Evolutionary conservation across 2,329 filamentous ascomycete species (phyloP).

Genomic region (Cladophialophora yegresii): DNA sequence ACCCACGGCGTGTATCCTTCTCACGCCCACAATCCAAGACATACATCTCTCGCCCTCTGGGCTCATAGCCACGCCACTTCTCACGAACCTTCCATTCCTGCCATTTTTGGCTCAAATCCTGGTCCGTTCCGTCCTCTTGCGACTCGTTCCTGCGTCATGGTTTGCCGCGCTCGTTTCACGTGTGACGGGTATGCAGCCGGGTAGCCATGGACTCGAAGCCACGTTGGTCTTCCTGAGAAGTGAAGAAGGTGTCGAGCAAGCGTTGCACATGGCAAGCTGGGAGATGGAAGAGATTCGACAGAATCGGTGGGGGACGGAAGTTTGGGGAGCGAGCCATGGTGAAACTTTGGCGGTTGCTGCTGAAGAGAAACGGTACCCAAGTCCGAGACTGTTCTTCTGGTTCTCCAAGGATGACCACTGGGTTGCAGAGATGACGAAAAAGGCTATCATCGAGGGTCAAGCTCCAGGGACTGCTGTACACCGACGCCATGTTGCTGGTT

Average conservation of each 20-base stretch:
- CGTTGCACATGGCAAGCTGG: slow-evolving; percentile 60
- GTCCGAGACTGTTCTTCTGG: slow-evolving; percentile 56
- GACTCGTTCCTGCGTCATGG: slow-evolving; percentile 45
- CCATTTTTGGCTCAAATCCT: slow-evolving; percentile 48
- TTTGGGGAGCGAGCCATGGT: slow-evolving; percentile 56
- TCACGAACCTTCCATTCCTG: slow-evolving; percentile 53
- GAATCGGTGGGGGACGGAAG: slow-evolving; percentile 60
- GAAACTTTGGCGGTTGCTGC: slow-evolving; percentile 23
- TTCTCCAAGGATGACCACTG: slow-evolving; percentile 64
- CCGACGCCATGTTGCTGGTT: not conserved
- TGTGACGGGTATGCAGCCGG: slow-evolving; percentile 47
- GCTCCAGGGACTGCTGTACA: slow-evolving; percentile 36
- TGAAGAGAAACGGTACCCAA: not conserved
- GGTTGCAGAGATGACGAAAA: slow-evolving; percentile 60
- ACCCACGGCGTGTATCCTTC: slow-evolving; percentile 59
- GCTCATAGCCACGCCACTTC: slow-evolving; percentile 61
- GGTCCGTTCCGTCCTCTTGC: slow-evolving; percentile 46
- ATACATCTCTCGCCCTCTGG: slow-evolving; percentile 66
- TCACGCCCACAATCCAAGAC: slow-evolving; percentile 75
- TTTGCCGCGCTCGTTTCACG: slow-evolving; percentile 48
- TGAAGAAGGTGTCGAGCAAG: slow-evolving; percentile 54
- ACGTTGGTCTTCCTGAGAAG: slow-evolving; percentile 56
- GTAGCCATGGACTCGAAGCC: slow-evolving; percentile 47
- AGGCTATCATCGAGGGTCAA: slow-evolving; percentile 54
- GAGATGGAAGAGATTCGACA: slow-evolving; percentile 60